Base-by-base conservation (phyloP, 75 land plant species). In the Pseudotsuga menziesii region DNA sequence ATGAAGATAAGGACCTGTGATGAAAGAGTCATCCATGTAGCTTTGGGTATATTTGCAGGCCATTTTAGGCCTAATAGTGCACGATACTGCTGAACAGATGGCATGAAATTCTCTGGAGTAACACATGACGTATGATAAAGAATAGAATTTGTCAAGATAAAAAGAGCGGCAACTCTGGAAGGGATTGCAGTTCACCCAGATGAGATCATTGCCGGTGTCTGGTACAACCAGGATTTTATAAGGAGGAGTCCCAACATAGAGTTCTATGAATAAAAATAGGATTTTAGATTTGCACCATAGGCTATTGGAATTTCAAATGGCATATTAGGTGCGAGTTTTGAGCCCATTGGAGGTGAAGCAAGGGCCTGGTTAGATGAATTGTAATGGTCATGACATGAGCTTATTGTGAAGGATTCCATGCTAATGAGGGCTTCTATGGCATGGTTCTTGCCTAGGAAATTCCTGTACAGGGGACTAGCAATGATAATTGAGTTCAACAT, bases 161-260 rank as follows among this genome's bases (percentile, higher is more conserved):
- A 85, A 86, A 0, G 25, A 16, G 39, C 27, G 39, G 44, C 44
- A 39, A 39, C 4, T 39, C 44, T 39, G 44, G 44, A 4, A 39
- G 44, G 44, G 44, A 39, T 39, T 39, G 78, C 92, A 89, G n/a
- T 80, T 92, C 66, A 90, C 82, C 94, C 94, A 91, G 15, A 88
- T 85, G n/a, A 91, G 84, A 75, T 89, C 94, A 76, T 88, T 87
- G 20, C 94, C 94, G 4, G 94, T 89, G 80, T 91, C 94, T 12
- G 77, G 85, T 13, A 89, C 72, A 60, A 87, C 78, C 3, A 70
- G 41, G 82, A 83, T 77, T 60, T 59, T 73, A 82, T 85, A 84
- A 61, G 88, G 74, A n/a, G 94, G 92, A 4, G 92, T 87, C 5
- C 94, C 94, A 0, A 91, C 63, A 20, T 69, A 82, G 57, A 91